Base-by-base conservation (phyloP, 108 stramenopile genomes). In the Mayamaea pseudoterrestris region DNA sequence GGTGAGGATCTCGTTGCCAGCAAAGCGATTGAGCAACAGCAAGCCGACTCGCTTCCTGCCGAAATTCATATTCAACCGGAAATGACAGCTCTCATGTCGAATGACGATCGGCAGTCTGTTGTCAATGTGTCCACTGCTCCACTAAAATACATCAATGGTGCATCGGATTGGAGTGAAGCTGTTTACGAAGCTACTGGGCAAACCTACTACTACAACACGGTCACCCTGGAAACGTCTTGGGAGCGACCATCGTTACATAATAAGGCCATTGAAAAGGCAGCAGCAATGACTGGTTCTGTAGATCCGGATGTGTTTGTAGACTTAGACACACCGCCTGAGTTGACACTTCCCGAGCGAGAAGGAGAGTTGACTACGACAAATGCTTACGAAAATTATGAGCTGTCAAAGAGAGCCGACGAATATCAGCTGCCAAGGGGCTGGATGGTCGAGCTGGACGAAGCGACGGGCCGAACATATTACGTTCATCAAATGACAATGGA, bases 191-290 rank as follows among this genome's bases (percentile, higher is more conserved):
- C 50, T 2, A 37, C 50, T 2, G 72, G 69, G 2, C 83, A 77
- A 50, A 53, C 53, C 17, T 89, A 89, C 44, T 89, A 79, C 39
- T 78, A 77, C 49, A 47, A 83, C 47, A 48, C 59, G n/a, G 17
- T 7, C 0, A 68, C 48, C 47, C 80, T 79, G 12, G 66, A 76
- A 27, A 77, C 80, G 8, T 61, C 58, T 30, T 89, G 87, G 87
- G 57, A 71, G 20, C 67, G 51, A 47, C 84, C 84, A 1, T 16
- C 35, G 11, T 47, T 32, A 48, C 8, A 3, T 3, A 20, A 39
- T 8, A 39, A 5, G 20, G 18, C 3, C 3, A 20, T 18, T 12
- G 12, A 34, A 8, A 14, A 39, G 16, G 18, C 37, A 8, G 20
- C 4, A 8, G 37, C 37, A 39, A 8, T 39, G 37, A 3, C 37